Evolutionary conservation across 176 grass and related monocot species (phyloP).

Genomic region (Eragrostis curvula): DNA sequence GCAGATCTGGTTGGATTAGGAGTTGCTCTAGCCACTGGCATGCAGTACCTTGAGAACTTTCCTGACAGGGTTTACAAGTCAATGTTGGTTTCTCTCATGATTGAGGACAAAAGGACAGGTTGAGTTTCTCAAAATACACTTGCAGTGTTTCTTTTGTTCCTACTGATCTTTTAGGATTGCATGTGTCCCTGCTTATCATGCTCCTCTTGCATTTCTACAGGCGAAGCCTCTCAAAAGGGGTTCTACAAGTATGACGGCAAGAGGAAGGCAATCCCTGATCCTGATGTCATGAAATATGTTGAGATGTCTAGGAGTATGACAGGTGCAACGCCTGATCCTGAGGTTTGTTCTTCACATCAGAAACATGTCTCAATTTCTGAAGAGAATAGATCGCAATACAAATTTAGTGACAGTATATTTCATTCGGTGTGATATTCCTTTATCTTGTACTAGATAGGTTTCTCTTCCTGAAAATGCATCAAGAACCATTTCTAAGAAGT

Average conservation of each 20-base stretch:
- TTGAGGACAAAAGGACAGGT: conserved; percentile 68
- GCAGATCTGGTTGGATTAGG: conserved; percentile 65
- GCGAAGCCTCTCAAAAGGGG: conserved; percentile 61
- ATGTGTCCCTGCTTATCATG: not conserved
- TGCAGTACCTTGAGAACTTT: conserved; percentile 61
- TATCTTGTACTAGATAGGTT: not conserved
- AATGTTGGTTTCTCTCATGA: conserved; percentile 63
- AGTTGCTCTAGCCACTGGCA: conserved; percentile 53
- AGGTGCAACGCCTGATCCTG: conserved; percentile 42
- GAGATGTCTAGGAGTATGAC: conserved; percentile 54
- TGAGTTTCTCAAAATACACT: not conserved
- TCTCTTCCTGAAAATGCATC: not conserved
- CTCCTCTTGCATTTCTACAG: conserved; percentile 7
- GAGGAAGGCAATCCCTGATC: conserved; percentile 56
- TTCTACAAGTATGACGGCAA: conserved; percentile 77
- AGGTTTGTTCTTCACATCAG: conserved; percentile 33
- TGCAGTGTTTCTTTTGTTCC: not conserved
- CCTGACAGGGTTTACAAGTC: conserved; percentile 63
- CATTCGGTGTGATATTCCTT: no score
- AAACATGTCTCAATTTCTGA: no score
- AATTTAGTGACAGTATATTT: no score
- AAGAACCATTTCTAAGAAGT: not conserved
- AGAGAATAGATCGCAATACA: no score
- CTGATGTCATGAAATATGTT: conserved; percentile 58
- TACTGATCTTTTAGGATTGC: no score